Evolutionary conservation across 495 filamentous ascomycete genomes (phyloP), one percentile per base, ranked within the genome.

Genomic region (Penicillium dipodomyicola): DNA sequence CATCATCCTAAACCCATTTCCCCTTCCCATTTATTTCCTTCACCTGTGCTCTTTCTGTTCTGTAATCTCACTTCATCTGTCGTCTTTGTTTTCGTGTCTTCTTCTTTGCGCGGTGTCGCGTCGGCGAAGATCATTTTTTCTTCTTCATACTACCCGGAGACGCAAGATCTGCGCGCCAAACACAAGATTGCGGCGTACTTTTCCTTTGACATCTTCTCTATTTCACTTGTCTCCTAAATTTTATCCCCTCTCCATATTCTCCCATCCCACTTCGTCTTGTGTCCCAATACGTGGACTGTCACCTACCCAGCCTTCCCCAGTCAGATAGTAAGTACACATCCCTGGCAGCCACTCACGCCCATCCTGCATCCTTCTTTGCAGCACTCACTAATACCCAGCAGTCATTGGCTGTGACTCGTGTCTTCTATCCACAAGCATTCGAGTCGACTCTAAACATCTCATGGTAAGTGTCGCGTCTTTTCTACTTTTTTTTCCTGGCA

Each of bases 281-380:
- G 57, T 59, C 56, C 52, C 15, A 23, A 54, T 39, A 47, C 39
- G 42, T 56, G 59, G 47, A 14, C 27, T 35, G 17, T 35, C 35
- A 47, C 51, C 14, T 43, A 49, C 53, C 54, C 64, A 58, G 52
- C 61, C 63, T 47, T 60, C 56, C 19, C 23, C 22, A 39, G 33
- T 27, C 50, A 15, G 47, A 52, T 52, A 52, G 54, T 48, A 59
- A 72, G 68, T 70, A 67, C 61, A 64, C 67, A 72, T 75, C 72
- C 72, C 72, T 75, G 72, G 67, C 72, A 66, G 63, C 69, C 61
- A 43, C 59, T 63, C 65, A 58, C 63, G 57, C 59, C 58, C 58
- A 66, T 46, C 29, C 48, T 47, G 49, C 30, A 50, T 45, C 54
- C 52, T 54, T 56, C 51, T 33, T 60, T 58, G 48, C 53, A 61